Percentiles rank a stretch among this genome's conserved stretches.
Conservation (phyloP, 345 rosid species). For the Mallotus nudiflorus region DNA sequence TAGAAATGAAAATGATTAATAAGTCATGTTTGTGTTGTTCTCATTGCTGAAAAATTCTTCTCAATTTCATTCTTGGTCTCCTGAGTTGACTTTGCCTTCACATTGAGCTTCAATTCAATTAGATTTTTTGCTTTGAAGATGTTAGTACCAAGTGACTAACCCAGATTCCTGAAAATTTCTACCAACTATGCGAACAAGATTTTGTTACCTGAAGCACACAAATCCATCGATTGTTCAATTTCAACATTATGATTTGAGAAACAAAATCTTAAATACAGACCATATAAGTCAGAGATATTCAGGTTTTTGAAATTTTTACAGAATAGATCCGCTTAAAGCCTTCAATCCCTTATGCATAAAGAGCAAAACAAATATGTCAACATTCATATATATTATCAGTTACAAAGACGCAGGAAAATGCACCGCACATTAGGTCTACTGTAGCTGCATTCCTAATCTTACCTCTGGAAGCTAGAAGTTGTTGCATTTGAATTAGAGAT, state of each 20-base stretch:
- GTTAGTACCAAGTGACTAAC: no score
- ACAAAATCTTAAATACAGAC: neutral
- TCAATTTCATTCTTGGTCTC: neutral
- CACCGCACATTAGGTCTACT: neutral
- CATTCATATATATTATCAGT: neutral
- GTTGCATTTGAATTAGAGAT: conserved; percentile 39
- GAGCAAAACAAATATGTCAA: neutral
- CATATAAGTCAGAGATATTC: neutral
- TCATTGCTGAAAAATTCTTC: neutral
- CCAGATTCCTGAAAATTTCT: no score
- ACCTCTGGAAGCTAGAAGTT: conserved; percentile 14
- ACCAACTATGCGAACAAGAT: no score
- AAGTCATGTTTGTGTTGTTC: neutral
- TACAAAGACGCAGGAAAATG: neutral
- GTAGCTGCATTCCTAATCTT: neutral
- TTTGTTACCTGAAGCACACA: no score
- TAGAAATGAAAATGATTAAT: no score
- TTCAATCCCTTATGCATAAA: neutral
- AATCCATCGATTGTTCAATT: no score
- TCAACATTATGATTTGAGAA: no score
- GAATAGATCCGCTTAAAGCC: neutral
- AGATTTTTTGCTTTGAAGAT: no score
- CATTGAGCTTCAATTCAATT: neutral
- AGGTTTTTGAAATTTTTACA: neutral
- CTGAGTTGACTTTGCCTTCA: neutral